Percentiles rank a stretch among this genome's conserved stretches.
Conservation (phyloP, 2,329 filamentous ascomycete genomes). For the Ceratocystis albifundus region DNA sequence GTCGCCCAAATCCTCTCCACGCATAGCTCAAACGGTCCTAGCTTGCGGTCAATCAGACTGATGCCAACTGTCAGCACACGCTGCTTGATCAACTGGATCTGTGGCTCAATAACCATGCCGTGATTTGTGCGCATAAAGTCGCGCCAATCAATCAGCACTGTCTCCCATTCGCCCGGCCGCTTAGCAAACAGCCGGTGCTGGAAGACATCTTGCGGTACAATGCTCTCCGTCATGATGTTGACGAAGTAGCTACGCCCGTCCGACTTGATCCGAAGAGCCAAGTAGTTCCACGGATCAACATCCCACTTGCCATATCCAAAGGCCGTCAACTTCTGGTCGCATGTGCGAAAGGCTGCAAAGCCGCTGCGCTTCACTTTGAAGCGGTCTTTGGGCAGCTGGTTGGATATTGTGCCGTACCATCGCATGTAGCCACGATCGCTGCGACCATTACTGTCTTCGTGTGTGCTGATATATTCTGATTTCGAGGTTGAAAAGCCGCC, state of each 20-base stretch:
- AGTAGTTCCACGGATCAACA: conserved; percentile 76
- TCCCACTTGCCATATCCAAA: conserved; percentile 83
- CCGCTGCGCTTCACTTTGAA: conserved; percentile 69
- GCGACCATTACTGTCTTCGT: not conserved
- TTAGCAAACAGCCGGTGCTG: conserved; percentile 80
- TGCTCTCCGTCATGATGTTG: conserved; percentile 87
- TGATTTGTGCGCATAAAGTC: conserved; percentile 94
- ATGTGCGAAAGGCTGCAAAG: conserved; percentile 82
- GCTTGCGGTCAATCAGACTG: conserved; percentile 76
- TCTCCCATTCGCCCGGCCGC: conserved; percentile 82
- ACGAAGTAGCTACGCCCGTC: conserved; percentile 89
- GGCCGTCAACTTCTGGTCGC: conserved; percentile 62
- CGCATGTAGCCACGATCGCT: conserved; percentile 44
- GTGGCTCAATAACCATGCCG: conserved; percentile 83
- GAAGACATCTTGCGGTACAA: conserved; percentile 90
- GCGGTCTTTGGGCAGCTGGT: conserved; percentile 61
- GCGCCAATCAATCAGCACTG: conserved; percentile 77
- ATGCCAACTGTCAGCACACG: conserved; percentile 79
- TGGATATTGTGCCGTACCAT: conserved; percentile 84
- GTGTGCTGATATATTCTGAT: conserved; percentile 48
- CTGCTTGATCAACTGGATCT: conserved; percentile 76
- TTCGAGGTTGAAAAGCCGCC: conserved; percentile 70
- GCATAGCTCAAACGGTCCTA: conserved; percentile 76
- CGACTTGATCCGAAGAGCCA: conserved; percentile 78
- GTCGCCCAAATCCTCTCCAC: conserved; percentile 87